A percentile compares a stretch with the other conserved stretches of the same genome.
phyloP scores from a whole-genome alignment of 2,329 filamentous ascomycete genomes.

The Curvularia lunata region DNA sequence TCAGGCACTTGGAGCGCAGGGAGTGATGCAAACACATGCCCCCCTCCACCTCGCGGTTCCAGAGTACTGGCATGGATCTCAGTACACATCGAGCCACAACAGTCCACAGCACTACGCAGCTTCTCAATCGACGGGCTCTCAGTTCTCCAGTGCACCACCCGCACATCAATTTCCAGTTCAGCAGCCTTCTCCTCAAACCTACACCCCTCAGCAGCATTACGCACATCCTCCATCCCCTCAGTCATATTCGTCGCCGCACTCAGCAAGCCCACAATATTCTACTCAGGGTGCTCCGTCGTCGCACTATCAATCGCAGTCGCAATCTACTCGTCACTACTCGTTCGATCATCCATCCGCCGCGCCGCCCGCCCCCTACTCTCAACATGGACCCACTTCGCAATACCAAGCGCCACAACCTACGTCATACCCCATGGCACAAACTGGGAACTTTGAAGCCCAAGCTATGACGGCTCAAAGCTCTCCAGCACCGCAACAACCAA shows the following conservation, averaged over 20 bases:
- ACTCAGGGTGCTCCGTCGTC: slow-evolving; percentile 24
- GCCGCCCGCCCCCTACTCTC: slow-evolving; percentile 29
- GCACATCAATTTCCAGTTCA: slow-evolving; percentile 34
- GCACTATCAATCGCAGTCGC: slow-evolving; percentile 32
- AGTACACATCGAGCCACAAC: slow-evolving; percentile 36
- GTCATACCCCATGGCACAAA: slow-evolving; percentile 35
- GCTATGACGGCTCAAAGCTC: slow-evolving; percentile 26
- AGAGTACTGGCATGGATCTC: slow-evolving; percentile 42
- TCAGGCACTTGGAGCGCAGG: slow-evolving; percentile 32
- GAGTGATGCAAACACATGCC: slow-evolving; percentile 34
- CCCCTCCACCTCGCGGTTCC: slow-evolving; percentile 39
- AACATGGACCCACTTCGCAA: slow-evolving; percentile 32
- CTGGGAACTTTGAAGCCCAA: slow-evolving; percentile 33
- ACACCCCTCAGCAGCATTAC: slow-evolving; percentile 31
- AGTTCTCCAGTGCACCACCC: neutral
- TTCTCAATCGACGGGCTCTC: slow-evolving; percentile 15
- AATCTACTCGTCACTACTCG: slow-evolving; percentile 30
- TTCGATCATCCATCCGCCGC: slow-evolving; percentile 26
- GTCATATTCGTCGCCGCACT: slow-evolving; percentile 32
- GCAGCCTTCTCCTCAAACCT: slow-evolving; percentile 24
- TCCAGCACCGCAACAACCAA: slow-evolving; percentile 22
- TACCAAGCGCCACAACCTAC: slow-evolving; percentile 31
- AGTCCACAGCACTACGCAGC: slow-evolving; percentile 36
- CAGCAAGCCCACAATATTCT: slow-evolving; percentile 29
- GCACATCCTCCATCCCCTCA: slow-evolving; percentile 36